Base-by-base conservation (phyloP, 257 asterid genomes). In the Sherardia arvensis region DNA sequence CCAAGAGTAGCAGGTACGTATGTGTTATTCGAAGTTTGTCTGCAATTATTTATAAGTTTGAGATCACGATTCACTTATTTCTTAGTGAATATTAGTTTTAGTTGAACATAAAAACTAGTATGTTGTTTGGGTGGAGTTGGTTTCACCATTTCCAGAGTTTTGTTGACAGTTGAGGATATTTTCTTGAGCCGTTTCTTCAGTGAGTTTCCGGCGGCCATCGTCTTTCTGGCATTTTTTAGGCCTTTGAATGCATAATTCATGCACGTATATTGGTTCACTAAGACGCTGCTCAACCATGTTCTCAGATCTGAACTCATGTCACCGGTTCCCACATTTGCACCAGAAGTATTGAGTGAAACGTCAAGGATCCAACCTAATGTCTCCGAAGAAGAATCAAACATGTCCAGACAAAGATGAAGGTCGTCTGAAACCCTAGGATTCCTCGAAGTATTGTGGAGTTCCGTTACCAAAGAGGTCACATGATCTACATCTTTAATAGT, bases 1-100 rank as follows among this genome's bases (percentile, higher is more conserved):
- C 96, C 96, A 86, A 30, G n/a, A n/a, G 85, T 82, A 0, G 96
- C 80, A 17, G 96, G 73, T 34, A 22, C 26, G 56, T 76, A 77
- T 10, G 54, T 45, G 1, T 47, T 4, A 7, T 51, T 20, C 4
- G 54, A 60, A 27, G 48, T 66, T 54, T 70, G 78, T 79, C 92
- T 87, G 73, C 22, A 74, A 78, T 59, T 23, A 12, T 1, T n/a
- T 20, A 20, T 28, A 30, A 30, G 3, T 30, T 7, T 10, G 6
- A 23, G 8, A 2, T 2, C n/a, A n/a, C n/a, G n/a, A n/a, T n/a
- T n/a, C n/a, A n/a, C n/a, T n/a, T n/a, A n/a, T n/a, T n/a, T n/a
- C n/a, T n/a, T n/a, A n/a, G n/a, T n/a, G n/a, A n/a, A n/a, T n/a
- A n/a, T n/a, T n/a, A n/a, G n/a, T n/a, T n/a, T n/a, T n/a, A n/a